phyloP scores from a whole-genome alignment of 2,329 filamentous ascomycete genomes.

The Chaetomiaceae sp. region DNA sequence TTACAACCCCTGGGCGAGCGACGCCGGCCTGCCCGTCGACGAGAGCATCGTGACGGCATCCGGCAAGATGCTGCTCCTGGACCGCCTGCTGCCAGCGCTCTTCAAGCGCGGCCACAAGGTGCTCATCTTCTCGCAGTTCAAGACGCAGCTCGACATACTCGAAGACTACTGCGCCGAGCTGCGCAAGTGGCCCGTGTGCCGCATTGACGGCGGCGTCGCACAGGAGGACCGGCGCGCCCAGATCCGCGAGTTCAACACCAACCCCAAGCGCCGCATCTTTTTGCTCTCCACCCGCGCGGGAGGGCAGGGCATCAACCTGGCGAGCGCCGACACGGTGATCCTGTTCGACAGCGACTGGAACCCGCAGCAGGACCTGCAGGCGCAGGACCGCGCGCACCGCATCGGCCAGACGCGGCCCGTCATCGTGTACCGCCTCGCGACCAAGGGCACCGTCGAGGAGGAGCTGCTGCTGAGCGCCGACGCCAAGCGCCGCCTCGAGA shows the following conservation, averaged over 20 bases:
- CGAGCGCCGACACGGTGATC: conserved; percentile 86
- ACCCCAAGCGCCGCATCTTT: conserved; percentile 68
- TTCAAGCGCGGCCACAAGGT: conserved; percentile 79
- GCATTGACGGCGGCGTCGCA: conserved; percentile 83
- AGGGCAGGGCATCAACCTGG: conserved; percentile 92
- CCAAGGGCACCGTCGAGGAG: conserved; percentile 89
- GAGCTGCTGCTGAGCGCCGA: conserved; percentile 81
- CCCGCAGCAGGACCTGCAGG: conserved; percentile 93
- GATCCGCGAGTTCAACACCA: conserved; percentile 68
- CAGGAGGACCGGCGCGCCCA: conserved; percentile 67
- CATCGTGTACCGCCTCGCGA: conserved; percentile 88
- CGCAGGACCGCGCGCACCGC: conserved; percentile 89
- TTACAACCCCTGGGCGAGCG: conserved; percentile 78
- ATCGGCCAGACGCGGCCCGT: conserved; percentile 93
- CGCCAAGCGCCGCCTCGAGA: conserved; percentile 86
- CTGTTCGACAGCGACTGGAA: conserved; percentile 91
- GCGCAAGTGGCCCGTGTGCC: conserved; percentile 74
- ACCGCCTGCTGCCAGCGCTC: conserved; percentile 74
- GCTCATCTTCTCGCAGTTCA: conserved; percentile 95
- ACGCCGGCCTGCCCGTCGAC: conserved; percentile 59
- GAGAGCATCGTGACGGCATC: conserved; percentile 80
- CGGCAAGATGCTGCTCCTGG: conserved; percentile 92
- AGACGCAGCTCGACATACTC: conserved; percentile 85
- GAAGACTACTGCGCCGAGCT: conserved; percentile 80
- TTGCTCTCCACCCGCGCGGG: conserved; percentile 86